phyloP scores from a whole-genome alignment of 2,329 filamentous ascomycete genomes.

The Exophiala sp. region DNA sequence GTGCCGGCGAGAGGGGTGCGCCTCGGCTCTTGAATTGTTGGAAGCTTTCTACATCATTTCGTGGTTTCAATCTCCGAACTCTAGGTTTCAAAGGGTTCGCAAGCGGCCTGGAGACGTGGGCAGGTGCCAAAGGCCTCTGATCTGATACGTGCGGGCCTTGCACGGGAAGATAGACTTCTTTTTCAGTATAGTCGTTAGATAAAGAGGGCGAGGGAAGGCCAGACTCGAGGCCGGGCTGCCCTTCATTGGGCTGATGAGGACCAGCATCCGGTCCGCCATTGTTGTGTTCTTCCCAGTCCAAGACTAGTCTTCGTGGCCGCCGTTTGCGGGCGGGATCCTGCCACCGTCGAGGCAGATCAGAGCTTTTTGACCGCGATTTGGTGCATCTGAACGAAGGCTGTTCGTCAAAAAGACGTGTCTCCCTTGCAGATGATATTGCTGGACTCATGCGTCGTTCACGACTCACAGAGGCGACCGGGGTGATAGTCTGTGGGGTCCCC shows the following conservation, averaged over 20 bases:
- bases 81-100: not conserved
- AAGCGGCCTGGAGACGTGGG: not conserved
- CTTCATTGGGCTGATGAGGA: no score
- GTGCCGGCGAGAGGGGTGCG: not conserved
- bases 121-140: not conserved
- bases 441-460: not conserved
- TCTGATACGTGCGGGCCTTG: not conserved
- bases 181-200: not conserved
- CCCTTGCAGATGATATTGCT: not conserved
- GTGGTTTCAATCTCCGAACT: not conserved
- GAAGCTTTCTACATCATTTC: not conserved
- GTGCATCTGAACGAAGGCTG: not conserved
- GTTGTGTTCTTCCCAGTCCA: not conserved
- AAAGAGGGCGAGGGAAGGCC: not conserved
- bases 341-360: not conserved
- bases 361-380: not conserved
- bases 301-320: not conserved
- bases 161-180: not conserved
- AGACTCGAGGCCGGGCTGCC: not conserved
- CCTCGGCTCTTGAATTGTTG: not conserved
- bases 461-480: not conserved
- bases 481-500: not conserved
- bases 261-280: no score
- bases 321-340: not conserved
- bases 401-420: not conserved